These are phyloP conservation scores for Fusarium secorum DNA, from an alignment of 2,329 filamentous ascomycete species.

Conservation along the genomic window DNA sequence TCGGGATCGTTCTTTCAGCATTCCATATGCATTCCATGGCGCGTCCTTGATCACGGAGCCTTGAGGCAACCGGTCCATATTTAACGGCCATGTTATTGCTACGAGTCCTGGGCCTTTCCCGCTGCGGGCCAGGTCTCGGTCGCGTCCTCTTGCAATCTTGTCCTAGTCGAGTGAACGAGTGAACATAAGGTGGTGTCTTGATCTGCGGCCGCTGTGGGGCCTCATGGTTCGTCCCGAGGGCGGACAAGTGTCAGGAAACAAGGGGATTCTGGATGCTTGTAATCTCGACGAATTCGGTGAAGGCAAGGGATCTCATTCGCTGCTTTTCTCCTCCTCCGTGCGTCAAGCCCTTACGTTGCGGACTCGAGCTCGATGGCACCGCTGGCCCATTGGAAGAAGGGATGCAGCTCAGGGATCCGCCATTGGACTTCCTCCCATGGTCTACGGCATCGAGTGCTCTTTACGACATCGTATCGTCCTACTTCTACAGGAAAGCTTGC, in stretches of 20 bases:
- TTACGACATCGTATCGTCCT: conserved; percentile 16
- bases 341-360: conserved; percentile 23
- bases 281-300: conserved; percentile 48
- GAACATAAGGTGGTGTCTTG: conserved; percentile 45
- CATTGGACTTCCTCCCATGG: conserved; percentile 10
- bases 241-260: conserved; percentile 49
- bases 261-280: conserved; percentile 44
- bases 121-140: conserved; percentile 43
- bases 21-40: conserved; percentile 31
- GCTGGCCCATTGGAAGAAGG: conserved; percentile 17
- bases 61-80: conserved; percentile 33
- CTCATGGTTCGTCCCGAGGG: conserved; percentile 49
- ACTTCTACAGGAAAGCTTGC: conserved; percentile 10
- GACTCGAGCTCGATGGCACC: conserved; percentile 23
- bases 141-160: conserved; percentile 30
- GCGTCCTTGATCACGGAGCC: conserved; percentile 9
- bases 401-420: conserved; percentile 22
- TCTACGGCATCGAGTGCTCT: conserved; percentile 17
- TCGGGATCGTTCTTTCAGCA: conserved; percentile 15
- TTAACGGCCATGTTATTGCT: conserved; percentile 41
- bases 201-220: conserved; percentile 53
- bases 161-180: conserved; percentile 33
- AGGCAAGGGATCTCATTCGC: conserved; percentile 47
- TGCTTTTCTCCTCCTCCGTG: conserved; percentile 33
- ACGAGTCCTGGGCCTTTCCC: conserved; percentile 41